These are phyloP conservation scores for Ceratocystis colombiana DNA, from an alignment of 2,329 filamentous ascomycete species.

Conservation along the genomic window DNA sequence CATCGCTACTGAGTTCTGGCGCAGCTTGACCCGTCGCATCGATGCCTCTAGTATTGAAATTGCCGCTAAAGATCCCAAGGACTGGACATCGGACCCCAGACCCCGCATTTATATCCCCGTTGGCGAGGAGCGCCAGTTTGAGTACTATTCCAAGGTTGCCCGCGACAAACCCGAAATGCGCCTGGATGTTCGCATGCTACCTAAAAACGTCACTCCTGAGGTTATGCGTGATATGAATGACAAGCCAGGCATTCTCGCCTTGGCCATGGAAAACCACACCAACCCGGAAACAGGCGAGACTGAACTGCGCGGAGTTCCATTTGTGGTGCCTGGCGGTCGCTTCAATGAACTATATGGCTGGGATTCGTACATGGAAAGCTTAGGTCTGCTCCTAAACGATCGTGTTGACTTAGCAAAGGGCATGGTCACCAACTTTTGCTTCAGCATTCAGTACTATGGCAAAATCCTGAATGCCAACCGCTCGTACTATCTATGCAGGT, in stretches of 20 bases:
- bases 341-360: constrained; percentile 99
- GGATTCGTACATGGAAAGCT: constrained; percentile 98
- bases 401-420: constrained; percentile 78
- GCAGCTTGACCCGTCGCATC: constrained; percentile 76
- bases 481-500: constrained; percentile 88
- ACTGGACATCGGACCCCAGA: constrained; percentile 82
- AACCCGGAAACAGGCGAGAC: constrained; percentile 59
- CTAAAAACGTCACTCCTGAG: constrained; percentile 66
- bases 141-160: constrained; percentile 78
- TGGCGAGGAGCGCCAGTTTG: constrained; percentile 75
- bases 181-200: constrained; percentile 74
- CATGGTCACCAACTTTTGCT: constrained; percentile 95
- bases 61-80: constrained; percentile 83
- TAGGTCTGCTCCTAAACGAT: constrained; percentile 78
- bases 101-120: constrained; percentile 84
- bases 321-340: constrained; percentile 91
- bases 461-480: constrained; percentile 97
- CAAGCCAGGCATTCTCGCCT: constrained; percentile 78
- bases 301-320: constrained; percentile 70
- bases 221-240: constrained; percentile 74
- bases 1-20: constrained; percentile 88
- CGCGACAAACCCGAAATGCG: constrained; percentile 69
- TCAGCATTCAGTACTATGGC: constrained; percentile 95
- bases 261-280: constrained; percentile 70
- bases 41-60: constrained; percentile 79